Conservation (phyloP, 495 filamentous ascomycete genomes). For the Elasticomyces elasticus region DNA sequence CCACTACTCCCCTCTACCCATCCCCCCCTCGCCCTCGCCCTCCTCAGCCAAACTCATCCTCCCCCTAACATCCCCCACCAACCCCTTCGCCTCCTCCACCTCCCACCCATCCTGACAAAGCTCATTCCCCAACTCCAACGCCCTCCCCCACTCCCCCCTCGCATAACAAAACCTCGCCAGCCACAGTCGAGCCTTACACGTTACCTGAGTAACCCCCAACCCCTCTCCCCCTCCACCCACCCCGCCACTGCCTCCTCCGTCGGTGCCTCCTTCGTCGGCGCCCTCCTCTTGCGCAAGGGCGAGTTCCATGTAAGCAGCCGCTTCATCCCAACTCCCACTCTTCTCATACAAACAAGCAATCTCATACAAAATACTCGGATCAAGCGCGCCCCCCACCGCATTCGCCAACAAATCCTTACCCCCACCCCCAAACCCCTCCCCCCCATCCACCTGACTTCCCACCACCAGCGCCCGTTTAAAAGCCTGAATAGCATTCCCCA, state of each 20-base stretch:
- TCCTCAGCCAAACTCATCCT: slow-evolving; percentile 51
- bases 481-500: slow-evolving; percentile 82
- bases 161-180: slow-evolving; percentile 72
- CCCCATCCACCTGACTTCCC: slow-evolving; percentile 64
- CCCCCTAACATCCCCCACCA: slow-evolving; percentile 80
- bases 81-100: slow-evolving; percentile 93
- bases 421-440: slow-evolving; percentile 27
- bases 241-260: too few species aligned
- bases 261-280: slow-evolving; percentile 56
- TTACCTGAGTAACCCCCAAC: slow-evolving; percentile 67
- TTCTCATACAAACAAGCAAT: slow-evolving; percentile 85
- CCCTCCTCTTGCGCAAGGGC: slow-evolving; percentile 76
- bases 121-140: slow-evolving; percentile 75
- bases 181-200: slow-evolving; percentile 89
- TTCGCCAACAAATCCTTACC: slow-evolving; percentile 11
- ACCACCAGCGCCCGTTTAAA: slow-evolving; percentile 83
- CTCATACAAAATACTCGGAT: slow-evolving; percentile 80
- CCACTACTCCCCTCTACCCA: background rate
- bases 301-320: slow-evolving; percentile 88
- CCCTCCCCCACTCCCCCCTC: slow-evolving; percentile 59
- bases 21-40: slow-evolving; percentile 3
- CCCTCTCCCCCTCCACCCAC: slow-evolving; percentile 37
- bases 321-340: slow-evolving; percentile 62
- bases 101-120: slow-evolving; percentile 94
- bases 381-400: slow-evolving; percentile 50